Conservation (phyloP, 2,329 filamentous ascomycete genomes). For the Pleoardoris graminearum region DNA sequence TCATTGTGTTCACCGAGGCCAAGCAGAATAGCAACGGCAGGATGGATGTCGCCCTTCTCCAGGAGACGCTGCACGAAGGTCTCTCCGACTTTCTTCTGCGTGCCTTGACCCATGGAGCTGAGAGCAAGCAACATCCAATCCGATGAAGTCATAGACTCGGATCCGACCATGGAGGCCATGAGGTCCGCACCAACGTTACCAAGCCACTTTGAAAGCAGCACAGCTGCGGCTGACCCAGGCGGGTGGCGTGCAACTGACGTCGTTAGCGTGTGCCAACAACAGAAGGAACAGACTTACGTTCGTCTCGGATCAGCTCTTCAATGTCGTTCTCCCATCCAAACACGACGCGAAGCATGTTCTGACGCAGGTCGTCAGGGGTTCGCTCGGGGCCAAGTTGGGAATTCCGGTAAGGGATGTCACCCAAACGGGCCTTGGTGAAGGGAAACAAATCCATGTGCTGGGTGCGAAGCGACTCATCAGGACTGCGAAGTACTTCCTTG, state of each 20-base stretch:
- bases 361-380: conserved; percentile 72
- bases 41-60: conserved; percentile 87
- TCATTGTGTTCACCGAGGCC: conserved; percentile 91
- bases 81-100: conserved; percentile 87
- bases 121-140: conserved; percentile 97
- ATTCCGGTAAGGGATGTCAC: conserved; percentile 79
- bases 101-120: conserved; percentile 75
- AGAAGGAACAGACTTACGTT: conserved; percentile 55
- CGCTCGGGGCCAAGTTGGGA: conserved; percentile 56
- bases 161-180: conserved; percentile 73
- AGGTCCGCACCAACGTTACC: conserved; percentile 81
- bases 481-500: conserved; percentile 78
- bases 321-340: conserved; percentile 94
- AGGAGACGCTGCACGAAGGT: conserved; percentile 89
- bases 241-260: conserved; percentile 67
- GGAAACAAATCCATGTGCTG: conserved; percentile 78
- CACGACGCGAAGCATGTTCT: conserved; percentile 89
- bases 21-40: conserved; percentile 88
- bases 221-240: conserved; percentile 72
- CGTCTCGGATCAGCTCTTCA: conserved; percentile 78
- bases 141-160: conserved; percentile 85
- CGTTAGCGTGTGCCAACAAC: conserved; percentile 17
- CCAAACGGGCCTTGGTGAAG: conserved; percentile 77
- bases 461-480: conserved; percentile 65
- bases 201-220: conserved; percentile 90